phyloP scores from a whole-genome alignment of 495 filamentous ascomycete genomes.

The Hypoxylon perforatum region DNA sequence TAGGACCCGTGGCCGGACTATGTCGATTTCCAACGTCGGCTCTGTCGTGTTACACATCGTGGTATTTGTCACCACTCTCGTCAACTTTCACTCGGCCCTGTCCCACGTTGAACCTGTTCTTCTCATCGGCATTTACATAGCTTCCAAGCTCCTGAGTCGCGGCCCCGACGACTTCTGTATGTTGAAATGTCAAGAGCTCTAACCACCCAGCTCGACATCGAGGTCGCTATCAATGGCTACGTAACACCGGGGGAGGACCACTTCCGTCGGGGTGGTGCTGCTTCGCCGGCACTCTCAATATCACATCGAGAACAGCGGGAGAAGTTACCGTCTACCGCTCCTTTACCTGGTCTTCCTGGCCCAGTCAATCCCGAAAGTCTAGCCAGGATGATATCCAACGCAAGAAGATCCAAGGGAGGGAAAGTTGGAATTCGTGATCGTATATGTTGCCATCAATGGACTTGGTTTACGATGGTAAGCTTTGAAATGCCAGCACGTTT shows the following conservation, averaged over 20 bases:
- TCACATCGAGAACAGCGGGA: constrained; percentile 21
- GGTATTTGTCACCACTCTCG: constrained; percentile 53
- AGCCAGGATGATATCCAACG: constrained; percentile 43
- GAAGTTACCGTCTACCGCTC: constrained; percentile 12
- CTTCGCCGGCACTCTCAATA: constrained; percentile 19
- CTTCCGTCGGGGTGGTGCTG: constrained; percentile 21
- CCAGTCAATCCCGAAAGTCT: constrained; percentile 42
- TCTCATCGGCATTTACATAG: constrained; percentile 46
- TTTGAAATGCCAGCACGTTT: neutral
- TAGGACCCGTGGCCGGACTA: constrained; percentile 33
- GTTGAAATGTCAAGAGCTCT: constrained; percentile 42
- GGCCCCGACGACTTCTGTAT: constrained; percentile 45
- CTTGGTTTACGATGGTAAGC: constrained; percentile 72
- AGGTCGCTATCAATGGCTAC: constrained; percentile 37
- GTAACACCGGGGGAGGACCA: constrained; percentile 42
- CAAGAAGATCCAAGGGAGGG: constrained; percentile 26
- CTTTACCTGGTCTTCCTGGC: constrained; percentile 4
- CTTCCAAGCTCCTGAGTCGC: constrained; percentile 44
- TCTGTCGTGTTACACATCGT: constrained; percentile 51
- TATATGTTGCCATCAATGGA: constrained; percentile 67
- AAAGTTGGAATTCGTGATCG: constrained; percentile 57
- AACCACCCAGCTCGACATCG: constrained; percentile 27
- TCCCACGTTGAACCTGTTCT: constrained; percentile 48
- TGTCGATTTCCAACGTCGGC: constrained; percentile 54
- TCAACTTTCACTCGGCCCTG: constrained; percentile 52